A percentile compares a stretch with the other conserved stretches of the same genome.
These are phyloP conservation scores for Silene coronaria DNA, from an alignment of 179 eudicot species.

Conservation along the genomic window DNA sequence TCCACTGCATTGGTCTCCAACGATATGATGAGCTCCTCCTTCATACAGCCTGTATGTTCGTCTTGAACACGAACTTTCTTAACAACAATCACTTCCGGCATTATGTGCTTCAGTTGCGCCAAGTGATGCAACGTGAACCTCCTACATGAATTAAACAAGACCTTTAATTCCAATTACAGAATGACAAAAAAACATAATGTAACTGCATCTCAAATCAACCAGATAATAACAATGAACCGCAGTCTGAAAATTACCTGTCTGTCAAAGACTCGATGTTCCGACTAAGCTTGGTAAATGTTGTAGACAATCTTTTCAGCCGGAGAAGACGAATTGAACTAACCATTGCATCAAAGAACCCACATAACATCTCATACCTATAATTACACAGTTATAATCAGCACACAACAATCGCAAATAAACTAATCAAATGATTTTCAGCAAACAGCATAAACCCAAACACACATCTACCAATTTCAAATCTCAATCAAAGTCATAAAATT, in stretches of 20 bases:
- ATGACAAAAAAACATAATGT: not conserved
- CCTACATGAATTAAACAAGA: slow-evolving; percentile 31
- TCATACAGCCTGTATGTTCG: slow-evolving; percentile 60
- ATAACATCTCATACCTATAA: slow-evolving; percentile 53
- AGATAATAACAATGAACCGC: not conserved
- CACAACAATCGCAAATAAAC: not conserved
- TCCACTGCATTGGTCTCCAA: slow-evolving; percentile 38
- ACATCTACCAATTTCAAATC: not conserved
- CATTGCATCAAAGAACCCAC: slow-evolving; percentile 59
- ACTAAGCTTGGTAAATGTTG: slow-evolving; percentile 50
- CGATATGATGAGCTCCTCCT: slow-evolving; percentile 61
- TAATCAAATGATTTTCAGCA: not conserved
- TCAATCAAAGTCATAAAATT: not conserved
- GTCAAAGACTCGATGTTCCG: slow-evolving; percentile 49
- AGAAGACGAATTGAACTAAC: slow-evolving; percentile 56
- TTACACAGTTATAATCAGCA: not conserved
- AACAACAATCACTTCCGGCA: slow-evolving; percentile 66
- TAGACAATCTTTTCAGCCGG: slow-evolving; percentile 32
- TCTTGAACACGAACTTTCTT: slow-evolving; percentile 54
- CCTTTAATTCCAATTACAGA: not conserved
- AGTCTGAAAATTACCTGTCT: slow-evolving; percentile 36
- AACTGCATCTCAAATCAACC: not conserved
- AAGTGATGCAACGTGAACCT: slow-evolving; percentile 63
- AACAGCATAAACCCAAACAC: not conserved
- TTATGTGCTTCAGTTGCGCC: slow-evolving; percentile 69